A percentile compares a stretch with the other conserved stretches of the same genome.
phyloP scores from a whole-genome alignment of 2,329 filamentous ascomycete species.

The Anthostomella pinea region DNA sequence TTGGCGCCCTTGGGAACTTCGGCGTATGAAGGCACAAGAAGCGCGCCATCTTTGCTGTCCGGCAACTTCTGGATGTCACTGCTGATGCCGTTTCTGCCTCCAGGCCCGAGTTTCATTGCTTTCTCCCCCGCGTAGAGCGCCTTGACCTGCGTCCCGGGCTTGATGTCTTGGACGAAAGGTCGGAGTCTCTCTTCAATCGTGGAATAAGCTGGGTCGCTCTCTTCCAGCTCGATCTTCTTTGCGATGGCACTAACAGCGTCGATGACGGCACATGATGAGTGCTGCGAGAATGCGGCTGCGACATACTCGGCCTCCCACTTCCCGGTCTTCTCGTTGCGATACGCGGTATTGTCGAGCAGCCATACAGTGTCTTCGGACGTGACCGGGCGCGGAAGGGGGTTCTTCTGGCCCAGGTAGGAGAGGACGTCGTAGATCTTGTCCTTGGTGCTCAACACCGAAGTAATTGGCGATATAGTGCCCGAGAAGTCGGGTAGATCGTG shows the following conservation, averaged over 20 bases:
- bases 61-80: constrained; percentile 58
- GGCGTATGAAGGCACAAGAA: constrained; percentile 45
- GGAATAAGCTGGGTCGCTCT: constrained; percentile 53
- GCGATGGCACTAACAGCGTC: constrained; percentile 69
- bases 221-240: constrained; percentile 63
- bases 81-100: constrained; percentile 69
- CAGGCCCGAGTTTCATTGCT: constrained; percentile 61
- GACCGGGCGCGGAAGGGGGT: constrained; percentile 59
- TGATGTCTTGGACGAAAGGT: constrained; percentile 75
- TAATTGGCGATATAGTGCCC: constrained; percentile 23
- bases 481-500: constrained; percentile 40
- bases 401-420: constrained; percentile 49
- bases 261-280: constrained; percentile 64
- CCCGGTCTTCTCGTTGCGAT: constrained; percentile 47
- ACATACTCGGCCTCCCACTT: constrained; percentile 82
- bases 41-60: constrained; percentile 42
- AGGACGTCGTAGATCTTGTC: constrained; percentile 39
- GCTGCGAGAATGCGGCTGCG: constrained; percentile 73
- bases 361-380: constrained; percentile 71
- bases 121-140: constrained; percentile 51
- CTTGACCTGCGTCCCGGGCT: constrained; percentile 66
- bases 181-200: constrained; percentile 67
- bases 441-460: constrained; percentile 17
- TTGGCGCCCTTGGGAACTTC: constrained; percentile 49
- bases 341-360: constrained; percentile 89